A percentile compares a stretch with the other conserved stretches of the same genome.
Conservation (phyloP, 2,329 filamentous ascomycete genomes). For the Claviceps quebecensis region DNA sequence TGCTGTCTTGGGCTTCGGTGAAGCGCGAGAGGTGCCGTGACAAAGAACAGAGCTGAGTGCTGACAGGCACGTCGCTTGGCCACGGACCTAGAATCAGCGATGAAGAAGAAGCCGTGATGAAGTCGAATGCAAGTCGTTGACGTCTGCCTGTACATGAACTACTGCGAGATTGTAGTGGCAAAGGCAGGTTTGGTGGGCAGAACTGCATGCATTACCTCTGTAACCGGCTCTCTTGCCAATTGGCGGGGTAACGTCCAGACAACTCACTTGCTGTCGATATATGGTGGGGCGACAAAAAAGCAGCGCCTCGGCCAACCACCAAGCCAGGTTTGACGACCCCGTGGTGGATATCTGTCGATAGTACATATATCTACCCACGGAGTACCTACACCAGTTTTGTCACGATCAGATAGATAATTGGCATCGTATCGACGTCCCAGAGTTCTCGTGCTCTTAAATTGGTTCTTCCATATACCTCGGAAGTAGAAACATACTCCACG, state of each 20-base stretch:
- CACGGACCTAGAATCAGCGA: not conserved
- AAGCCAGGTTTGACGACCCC: not conserved
- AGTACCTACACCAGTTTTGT: not conserved
- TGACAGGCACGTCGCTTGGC: conserved; percentile 1
- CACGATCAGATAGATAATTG: not conserved
- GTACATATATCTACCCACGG: not conserved
- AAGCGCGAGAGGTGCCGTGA: not conserved
- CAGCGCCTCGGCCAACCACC: not conserved
- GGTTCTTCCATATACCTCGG: not conserved
- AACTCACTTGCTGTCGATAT: not conserved
- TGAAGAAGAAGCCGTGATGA: not conserved
- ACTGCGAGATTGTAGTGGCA: not conserved
- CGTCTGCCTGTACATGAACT: not conserved
- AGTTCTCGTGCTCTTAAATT: no score
- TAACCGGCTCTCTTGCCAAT: conserved; percentile 9
- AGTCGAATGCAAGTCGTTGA: not conserved
- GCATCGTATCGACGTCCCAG: not conserved
- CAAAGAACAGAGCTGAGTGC: not conserved
- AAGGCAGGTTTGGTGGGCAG: not conserved
- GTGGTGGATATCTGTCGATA: not conserved
- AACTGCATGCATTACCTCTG: not conserved
- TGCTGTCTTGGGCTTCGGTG: not conserved
- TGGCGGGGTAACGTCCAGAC: conserved; percentile 24
- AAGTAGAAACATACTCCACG: not conserved
- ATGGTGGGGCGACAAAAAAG: not conserved